Evolutionary conservation across 202 grass and related monocot species (phyloP).

Genomic region (Zizania palustris): DNA sequence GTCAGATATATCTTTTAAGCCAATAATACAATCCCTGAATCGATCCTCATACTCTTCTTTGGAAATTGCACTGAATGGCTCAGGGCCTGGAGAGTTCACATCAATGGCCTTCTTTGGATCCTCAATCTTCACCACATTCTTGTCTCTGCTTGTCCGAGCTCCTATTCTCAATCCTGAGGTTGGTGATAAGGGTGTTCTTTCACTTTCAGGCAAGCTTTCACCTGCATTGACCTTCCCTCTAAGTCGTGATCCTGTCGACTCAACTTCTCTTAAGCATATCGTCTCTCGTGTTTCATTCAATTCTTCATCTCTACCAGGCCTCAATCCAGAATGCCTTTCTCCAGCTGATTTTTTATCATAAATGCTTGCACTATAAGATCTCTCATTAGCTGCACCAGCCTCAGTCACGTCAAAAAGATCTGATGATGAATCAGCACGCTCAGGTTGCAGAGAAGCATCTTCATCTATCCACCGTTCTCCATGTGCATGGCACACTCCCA

Average conservation of each 20-base stretch:
- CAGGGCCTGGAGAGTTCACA: slow-evolving; percentile 32
- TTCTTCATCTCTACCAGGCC: slow-evolving; percentile 45
- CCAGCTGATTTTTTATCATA: slow-evolving; percentile 48
- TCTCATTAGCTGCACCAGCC: slow-evolving; percentile 47
- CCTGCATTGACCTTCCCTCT: slow-evolving; percentile 64
- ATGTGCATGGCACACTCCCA: slow-evolving; percentile 48
- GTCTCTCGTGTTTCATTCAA: slow-evolving; percentile 45
- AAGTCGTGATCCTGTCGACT: slow-evolving; percentile 48
- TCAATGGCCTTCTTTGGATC: slow-evolving; percentile 61
- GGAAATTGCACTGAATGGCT: slow-evolving; percentile 40
- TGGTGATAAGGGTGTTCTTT: slow-evolving; percentile 57
- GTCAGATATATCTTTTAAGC: slow-evolving; percentile 89
- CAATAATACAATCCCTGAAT: slow-evolving; percentile 84
- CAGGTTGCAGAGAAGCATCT: slow-evolving; percentile 30
- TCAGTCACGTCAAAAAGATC: slow-evolving; percentile 44
- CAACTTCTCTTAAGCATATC: slow-evolving; percentile 53
- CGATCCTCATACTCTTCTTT: slow-evolving; percentile 76
- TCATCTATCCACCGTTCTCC: slow-evolving; percentile 42
- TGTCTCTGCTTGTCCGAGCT: slow-evolving; percentile 54
- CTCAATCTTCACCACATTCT: slow-evolving; percentile 40
- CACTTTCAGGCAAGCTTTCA: slow-evolving; percentile 64
- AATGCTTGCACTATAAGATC: slow-evolving; percentile 29
- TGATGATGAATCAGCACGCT: slow-evolving; percentile 47
- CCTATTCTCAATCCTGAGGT: slow-evolving; percentile 56
- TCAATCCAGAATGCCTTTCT: slow-evolving; percentile 38